phyloP scores from a whole-genome alignment of 768 basidiomycete species.

The Lactifluus subvellereus region DNA sequence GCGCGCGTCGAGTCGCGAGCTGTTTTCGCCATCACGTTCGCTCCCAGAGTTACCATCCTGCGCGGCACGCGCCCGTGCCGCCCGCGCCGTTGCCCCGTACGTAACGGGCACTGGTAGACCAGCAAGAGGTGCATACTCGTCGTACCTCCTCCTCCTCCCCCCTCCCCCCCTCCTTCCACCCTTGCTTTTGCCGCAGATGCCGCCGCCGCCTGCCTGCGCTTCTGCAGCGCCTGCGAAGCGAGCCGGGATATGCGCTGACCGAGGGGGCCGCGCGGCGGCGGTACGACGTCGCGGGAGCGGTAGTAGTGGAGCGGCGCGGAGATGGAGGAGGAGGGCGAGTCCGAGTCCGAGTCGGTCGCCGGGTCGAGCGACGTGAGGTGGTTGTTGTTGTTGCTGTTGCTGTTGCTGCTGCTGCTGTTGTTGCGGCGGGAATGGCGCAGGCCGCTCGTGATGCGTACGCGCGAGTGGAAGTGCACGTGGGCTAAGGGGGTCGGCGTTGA shows the following conservation, averaged over 20 bases:
- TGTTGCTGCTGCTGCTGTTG: no score
- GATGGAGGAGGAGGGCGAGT: constrained; percentile 64
- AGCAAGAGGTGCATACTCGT: constrained; percentile 15
- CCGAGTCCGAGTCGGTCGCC: constrained; percentile 7
- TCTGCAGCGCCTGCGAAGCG: constrained; percentile 25
- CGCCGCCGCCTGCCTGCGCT: constrained; percentile 4
- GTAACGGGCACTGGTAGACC: constrained; percentile 7
- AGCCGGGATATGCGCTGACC: constrained; percentile 47
- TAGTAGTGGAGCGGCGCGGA: constrained; percentile 69
- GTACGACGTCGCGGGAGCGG: constrained; percentile 42
- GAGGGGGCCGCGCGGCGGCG: constrained; percentile 55
- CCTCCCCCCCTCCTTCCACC: background rate
- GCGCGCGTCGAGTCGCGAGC: constrained; percentile 31
- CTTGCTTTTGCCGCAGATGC: background rate
- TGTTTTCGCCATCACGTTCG: constrained; percentile 28
- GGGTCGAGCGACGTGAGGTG: background rate
- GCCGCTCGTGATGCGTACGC: constrained; percentile 74
- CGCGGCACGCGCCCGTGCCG: background rate
- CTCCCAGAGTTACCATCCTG: constrained; percentile 25
- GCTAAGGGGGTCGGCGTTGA: constrained; percentile 19
- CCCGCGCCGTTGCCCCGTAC: background rate
- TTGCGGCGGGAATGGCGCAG: constrained; percentile 42
- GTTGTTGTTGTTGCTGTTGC: background rate
- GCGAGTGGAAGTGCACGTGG: constrained; percentile 62
- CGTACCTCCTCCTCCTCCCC: background rate